phyloP scores from a whole-genome alignment of 495 filamentous ascomycete genomes.

The Hyaloscypha hepaticicola region DNA sequence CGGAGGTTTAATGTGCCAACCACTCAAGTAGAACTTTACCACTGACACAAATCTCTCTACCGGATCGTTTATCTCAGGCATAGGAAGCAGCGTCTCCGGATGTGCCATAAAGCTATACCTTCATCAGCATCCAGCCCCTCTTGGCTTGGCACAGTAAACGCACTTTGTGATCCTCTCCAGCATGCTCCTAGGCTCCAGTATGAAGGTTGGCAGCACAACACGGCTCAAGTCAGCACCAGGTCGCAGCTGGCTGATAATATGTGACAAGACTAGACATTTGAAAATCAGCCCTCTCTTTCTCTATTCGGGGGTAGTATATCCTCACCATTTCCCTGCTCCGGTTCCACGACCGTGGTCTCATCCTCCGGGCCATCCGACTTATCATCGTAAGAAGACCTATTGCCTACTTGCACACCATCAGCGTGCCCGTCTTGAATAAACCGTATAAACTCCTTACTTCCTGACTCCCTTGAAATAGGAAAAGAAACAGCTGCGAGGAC shows the following conservation, averaged over 20 bases:
- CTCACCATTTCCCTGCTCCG: conserved; percentile 71
- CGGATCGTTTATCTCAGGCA: conserved; percentile 86
- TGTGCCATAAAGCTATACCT: conserved; percentile 93
- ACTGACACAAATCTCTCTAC: conserved; percentile 89
- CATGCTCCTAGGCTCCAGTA: conserved; percentile 96
- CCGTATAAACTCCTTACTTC: neutral
- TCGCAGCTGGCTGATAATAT: conserved; percentile 95
- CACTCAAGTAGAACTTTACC: conserved; percentile 95
- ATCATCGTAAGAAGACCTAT: conserved; percentile 47
- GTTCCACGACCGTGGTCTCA: conserved; percentile 71
- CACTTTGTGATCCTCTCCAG: conserved; percentile 98
- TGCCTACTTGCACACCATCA: conserved; percentile 39
- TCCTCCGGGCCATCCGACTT: conserved; percentile 53
- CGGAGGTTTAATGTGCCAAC: conserved; percentile 99
- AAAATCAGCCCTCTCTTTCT: neutral
- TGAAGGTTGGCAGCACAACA: conserved; percentile 95
- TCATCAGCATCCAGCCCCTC: conserved; percentile 25
- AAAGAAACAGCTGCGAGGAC: neutral
- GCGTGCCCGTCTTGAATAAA: neutral
- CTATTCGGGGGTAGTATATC: conserved; percentile 14
- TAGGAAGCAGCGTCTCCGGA: conserved; percentile 89
- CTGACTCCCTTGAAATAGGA: neutral
- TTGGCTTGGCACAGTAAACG: conserved; percentile 22
- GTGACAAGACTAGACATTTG: conserved; percentile 66
- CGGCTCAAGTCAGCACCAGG: conserved; percentile 94